A percentile compares a stretch with the other conserved stretches of the same genome.
phyloP scores from a whole-genome alignment of 306 rosid genomes.

The Abrus precatorius region DNA sequence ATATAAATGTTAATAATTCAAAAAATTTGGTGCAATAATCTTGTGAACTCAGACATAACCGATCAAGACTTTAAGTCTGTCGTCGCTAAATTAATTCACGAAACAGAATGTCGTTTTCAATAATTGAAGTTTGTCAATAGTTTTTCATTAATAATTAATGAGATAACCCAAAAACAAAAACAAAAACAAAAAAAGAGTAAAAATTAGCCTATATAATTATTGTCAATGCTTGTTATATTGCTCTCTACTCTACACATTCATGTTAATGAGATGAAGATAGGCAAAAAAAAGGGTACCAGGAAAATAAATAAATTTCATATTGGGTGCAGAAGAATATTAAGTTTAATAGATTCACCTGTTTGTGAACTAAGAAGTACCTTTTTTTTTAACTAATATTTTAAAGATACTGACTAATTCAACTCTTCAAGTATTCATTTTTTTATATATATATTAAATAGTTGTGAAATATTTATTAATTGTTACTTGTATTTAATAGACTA shows the following conservation, averaged over 20 bases:
- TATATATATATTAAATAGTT: background rate
- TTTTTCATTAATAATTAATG: background rate
- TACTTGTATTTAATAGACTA: background rate
- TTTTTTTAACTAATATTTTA: too few species aligned
- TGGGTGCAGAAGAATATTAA: constrained; percentile 20
- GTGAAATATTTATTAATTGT: constrained; percentile 10
- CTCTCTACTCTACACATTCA: too few species aligned
- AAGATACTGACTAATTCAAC: too few species aligned
- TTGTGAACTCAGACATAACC: background rate
- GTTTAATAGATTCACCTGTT: constrained; percentile 9
- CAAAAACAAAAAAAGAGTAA: too few species aligned
- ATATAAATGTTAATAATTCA: background rate
- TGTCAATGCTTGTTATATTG: too few species aligned
- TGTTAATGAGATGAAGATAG: too few species aligned
- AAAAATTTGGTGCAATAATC: background rate
- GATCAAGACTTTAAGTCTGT: background rate
- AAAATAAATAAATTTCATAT: background rate
- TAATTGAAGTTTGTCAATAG: background rate
- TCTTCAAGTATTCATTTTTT: too few species aligned
- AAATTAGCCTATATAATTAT: too few species aligned
- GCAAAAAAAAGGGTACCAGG: background rate
- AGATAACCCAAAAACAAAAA: background rate
- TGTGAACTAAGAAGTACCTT: background rate
- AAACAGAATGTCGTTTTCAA: constrained; percentile 11
- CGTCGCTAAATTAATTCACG: background rate